phyloP scores from a whole-genome alignment of 2,329 filamentous ascomycete genomes.

The Diaporthe velutina region DNA sequence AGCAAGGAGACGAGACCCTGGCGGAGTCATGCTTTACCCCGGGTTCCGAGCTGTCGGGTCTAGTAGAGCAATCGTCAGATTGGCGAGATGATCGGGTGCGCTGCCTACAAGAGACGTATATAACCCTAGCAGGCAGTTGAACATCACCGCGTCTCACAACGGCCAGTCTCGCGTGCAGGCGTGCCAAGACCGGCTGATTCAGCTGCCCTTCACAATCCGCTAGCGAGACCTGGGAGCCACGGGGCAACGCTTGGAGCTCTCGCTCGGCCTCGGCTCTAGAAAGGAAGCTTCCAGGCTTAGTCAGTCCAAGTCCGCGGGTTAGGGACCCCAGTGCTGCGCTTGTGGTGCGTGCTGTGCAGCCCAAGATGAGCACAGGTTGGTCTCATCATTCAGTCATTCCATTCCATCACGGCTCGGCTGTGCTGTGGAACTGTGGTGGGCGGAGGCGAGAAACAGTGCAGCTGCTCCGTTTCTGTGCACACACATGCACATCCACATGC shows the following conservation, averaged over 20 bases:
- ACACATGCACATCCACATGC: not conserved
- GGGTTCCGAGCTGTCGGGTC: conserved; percentile 23
- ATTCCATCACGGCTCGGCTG: conserved; percentile 16
- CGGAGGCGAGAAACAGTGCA: conserved; percentile 23
- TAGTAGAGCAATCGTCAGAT: not conserved
- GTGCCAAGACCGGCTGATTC: conserved; percentile 21
- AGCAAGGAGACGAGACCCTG: not conserved
- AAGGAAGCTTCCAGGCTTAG: conserved; percentile 5
- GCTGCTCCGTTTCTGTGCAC: not conserved
- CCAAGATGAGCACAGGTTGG: conserved; percentile 20
- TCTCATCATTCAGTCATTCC: conserved; percentile 30
- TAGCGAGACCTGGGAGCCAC: not conserved
- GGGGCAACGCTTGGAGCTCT: not conserved
- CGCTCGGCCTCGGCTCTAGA: conserved; percentile 4
- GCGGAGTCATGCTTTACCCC: conserved; percentile 6
- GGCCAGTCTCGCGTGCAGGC: not conserved
- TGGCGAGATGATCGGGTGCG: not conserved
- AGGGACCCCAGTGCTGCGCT: not conserved
- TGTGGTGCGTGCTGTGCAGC: not conserved
- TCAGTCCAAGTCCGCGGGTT: not conserved
- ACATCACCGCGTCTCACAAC: conserved; percentile 3
- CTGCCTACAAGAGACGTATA: not conserved
- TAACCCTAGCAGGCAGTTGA: not conserved
- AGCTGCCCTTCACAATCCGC: not conserved
- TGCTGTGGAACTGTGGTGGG: conserved; percentile 7